Conservation (phyloP, 148 eudicot species). For the Salicornia ramosissima region DNA sequence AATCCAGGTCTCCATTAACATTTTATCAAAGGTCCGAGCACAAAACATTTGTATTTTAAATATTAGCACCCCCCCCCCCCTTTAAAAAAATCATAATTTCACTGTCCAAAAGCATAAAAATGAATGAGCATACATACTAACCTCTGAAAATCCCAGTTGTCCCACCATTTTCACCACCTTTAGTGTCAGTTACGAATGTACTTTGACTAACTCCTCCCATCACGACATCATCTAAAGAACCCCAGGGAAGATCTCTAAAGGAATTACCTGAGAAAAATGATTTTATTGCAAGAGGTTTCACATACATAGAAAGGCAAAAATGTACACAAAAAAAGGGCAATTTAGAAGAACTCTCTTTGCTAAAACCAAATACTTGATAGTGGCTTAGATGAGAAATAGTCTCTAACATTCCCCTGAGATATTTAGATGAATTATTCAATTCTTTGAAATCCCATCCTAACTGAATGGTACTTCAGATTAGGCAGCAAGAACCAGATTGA, state of each 20-base stretch:
- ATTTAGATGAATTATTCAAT: not conserved
- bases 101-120: not conserved
- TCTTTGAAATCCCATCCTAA: not conserved
- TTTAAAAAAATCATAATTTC: not conserved
- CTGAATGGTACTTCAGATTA: not conserved
- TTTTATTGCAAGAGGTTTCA: not conserved
- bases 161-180: slow-evolving; percentile 78
- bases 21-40: not conserved
- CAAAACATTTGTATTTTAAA: not conserved
- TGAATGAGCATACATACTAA: slow-evolving; percentile 26
- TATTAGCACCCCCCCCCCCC: not conserved
- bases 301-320: too few species aligned
- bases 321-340: not conserved
- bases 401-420: not conserved
- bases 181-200: slow-evolving; percentile 58
- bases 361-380: not conserved
- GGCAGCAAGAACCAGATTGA: not conserved
- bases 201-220: slow-evolving; percentile 92
- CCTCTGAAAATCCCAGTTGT: slow-evolving; percentile 84
- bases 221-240: slow-evolving; percentile 95
- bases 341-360: not conserved
- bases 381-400: too few species aligned
- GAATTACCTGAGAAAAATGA: slow-evolving; percentile 42
- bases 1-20: not conserved
- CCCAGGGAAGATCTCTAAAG: slow-evolving; percentile 87